A percentile compares a stretch with the other conserved stretches of the same genome.
Evolutionary conservation across 345 rosid genomes (phyloP).

Genomic region (Eucalyptus globulus): DNA sequence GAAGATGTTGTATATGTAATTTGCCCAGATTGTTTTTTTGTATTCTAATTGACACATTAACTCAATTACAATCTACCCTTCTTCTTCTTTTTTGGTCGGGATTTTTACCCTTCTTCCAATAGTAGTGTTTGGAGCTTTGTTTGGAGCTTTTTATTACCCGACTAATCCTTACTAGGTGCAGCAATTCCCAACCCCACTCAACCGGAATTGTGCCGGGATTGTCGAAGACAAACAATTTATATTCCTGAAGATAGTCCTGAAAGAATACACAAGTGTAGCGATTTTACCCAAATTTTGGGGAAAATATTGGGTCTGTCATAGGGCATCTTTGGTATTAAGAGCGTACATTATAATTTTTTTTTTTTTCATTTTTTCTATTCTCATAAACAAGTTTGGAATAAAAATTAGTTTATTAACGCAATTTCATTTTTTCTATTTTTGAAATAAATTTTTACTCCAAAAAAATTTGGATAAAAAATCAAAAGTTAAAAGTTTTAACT

Average conservation of each 20-base stretch:
- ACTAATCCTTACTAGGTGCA: not conserved
- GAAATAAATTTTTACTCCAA: too few relatives aligned
- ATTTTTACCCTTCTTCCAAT: not conserved
- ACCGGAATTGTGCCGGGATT: not conserved
- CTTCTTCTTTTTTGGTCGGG: too few relatives aligned
- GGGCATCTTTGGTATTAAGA: not conserved
- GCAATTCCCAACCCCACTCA: not conserved
- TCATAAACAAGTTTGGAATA: rapidly evolving
- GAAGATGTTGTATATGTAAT: not conserved
- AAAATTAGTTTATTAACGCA: rapidly evolving
- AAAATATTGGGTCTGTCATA: not conserved
- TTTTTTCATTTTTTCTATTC: too few relatives aligned
- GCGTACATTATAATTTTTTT: too few relatives aligned
- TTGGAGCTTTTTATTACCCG: not conserved
- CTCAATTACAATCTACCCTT: not conserved
- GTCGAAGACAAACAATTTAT: not conserved
- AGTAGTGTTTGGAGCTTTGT: not conserved
- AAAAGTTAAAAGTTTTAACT: too few relatives aligned
- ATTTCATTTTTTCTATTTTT: too few relatives aligned
- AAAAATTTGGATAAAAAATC: too few relatives aligned
- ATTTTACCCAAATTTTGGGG: not conserved
- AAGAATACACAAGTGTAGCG: not conserved
- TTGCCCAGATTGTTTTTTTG: not conserved
- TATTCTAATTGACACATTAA: not conserved
- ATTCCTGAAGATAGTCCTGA: not conserved